These are phyloP conservation scores for Bolboschoenus planiculmis DNA, from an alignment of 176 grass and related monocot genomes.

Conservation along the genomic window DNA sequence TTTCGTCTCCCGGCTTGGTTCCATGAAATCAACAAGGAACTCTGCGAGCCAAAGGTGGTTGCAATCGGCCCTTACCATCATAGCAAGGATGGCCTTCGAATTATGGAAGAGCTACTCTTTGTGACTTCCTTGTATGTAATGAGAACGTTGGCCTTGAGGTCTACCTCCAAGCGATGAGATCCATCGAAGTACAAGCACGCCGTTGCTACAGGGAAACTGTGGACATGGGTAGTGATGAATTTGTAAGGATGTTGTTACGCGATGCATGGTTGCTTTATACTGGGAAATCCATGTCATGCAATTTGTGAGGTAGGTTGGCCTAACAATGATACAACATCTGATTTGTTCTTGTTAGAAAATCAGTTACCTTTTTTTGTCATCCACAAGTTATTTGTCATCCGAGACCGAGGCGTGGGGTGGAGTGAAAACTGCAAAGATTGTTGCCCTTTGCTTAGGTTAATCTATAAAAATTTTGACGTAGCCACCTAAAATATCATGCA, in stretches of 20 bases:
- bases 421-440: not conserved
- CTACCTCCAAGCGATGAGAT: not conserved
- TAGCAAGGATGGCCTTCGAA: not conserved
- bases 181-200: not conserved
- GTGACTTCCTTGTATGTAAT: not conserved
- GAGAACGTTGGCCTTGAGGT: not conserved
- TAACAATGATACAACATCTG: not conserved
- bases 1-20: not conserved
- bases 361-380: conserved; percentile 36
- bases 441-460: not conserved
- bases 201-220: not conserved
- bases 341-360: conserved; percentile 40
- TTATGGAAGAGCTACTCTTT: not conserved
- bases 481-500: no score
- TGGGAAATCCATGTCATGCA: no score
- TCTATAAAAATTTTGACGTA: no score
- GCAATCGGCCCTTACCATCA: not conserved
- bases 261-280: conserved; percentile 43
- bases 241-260: conserved; percentile 13
- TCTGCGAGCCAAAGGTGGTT: not conserved
- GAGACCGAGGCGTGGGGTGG: rapidly evolving
- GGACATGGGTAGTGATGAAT: not conserved
- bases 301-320: not conserved
- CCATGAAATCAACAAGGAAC: not conserved
- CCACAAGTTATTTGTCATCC: not conserved